Evolutionary conservation across 495 filamentous ascomycete genomes (phyloP), one percentile per base, ranked within the genome.

Genomic region (Sabuloglossum arenarium): DNA sequence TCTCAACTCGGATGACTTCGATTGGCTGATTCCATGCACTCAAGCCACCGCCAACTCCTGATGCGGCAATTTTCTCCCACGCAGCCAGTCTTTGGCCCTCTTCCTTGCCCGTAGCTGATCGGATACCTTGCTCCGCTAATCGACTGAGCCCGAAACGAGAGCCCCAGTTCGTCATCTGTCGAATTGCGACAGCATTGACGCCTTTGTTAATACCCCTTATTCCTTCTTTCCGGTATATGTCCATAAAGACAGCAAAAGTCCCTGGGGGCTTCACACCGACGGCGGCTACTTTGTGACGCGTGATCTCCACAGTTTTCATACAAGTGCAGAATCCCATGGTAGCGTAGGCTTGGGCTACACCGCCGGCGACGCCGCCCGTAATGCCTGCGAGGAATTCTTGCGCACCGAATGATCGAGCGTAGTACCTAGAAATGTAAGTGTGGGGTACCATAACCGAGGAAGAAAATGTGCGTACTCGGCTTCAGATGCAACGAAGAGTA

Each of bases 241-340:
- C 83, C 84, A 90, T 90, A 73, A 98, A 98, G 54, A 90, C 95
- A 51, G 75, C 75, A 66, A 91, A 89, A 55, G 93, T 97, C 63
- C 88, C 80, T 1, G 82, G 84, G 21, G 85, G 85, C 71, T 88
- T 87, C 37, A 81, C 77, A 62, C 91, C 91, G 29, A 74, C 61
- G 8, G 86, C 81, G 3, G 89, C 88, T 65, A 93, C 72, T 77
- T 96, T 95, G 75, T 91, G 85, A 72, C 94, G 88, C 64, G 91
- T 98, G 72, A 98, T 98, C 73, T 97, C 93, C 59, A 96, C 93
- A 56, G 91, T 98, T 81, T 98, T 98, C 91, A 98, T 98, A 78
- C 91, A 98, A 39, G 91, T 98, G 71, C 91, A 98, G 80, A 98
- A 98, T 57, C 91, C 91, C 88, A 98, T 96, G 61, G 91, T 98